Evolutionary conservation across 768 basidiomycete species (phyloP).

Genomic region (Amanita thiersii): DNA sequence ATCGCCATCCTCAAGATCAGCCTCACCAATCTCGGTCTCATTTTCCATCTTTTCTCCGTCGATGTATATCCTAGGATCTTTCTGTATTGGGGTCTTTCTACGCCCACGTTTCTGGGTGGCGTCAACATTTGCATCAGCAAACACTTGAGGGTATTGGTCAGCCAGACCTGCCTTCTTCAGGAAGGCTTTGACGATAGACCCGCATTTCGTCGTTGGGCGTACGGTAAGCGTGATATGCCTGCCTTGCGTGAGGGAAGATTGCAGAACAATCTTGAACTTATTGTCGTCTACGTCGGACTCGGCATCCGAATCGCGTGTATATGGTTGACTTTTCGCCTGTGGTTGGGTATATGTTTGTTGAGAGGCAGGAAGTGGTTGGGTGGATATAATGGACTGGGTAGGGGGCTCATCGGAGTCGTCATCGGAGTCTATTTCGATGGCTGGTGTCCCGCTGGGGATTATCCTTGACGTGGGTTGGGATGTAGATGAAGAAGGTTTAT

Average conservation of each 20-base stretch:
- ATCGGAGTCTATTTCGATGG: slow-evolving; percentile 18
- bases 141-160: slow-evolving; percentile 38
- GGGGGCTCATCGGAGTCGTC: slow-evolving; percentile 15
- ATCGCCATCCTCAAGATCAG: slow-evolving; percentile 76
- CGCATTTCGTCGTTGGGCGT: slow-evolving; percentile 68
- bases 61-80: slow-evolving; percentile 45
- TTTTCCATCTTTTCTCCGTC: slow-evolving; percentile 70
- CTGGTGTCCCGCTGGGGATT: slow-evolving; percentile 11
- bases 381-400: not conserved
- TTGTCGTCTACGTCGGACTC: slow-evolving; percentile 40
- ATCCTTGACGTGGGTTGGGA: not conserved
- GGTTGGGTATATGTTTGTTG: slow-evolving; percentile 9
- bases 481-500: no score
- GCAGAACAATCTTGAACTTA: slow-evolving; percentile 59
- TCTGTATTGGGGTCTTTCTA: slow-evolving; percentile 23
- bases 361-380: not conserved
- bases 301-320: slow-evolving; percentile 22
- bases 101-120: slow-evolving; percentile 21
- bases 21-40: slow-evolving; percentile 50
- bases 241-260: slow-evolving; percentile 38
- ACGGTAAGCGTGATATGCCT: slow-evolving; percentile 61
- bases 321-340: slow-evolving; percentile 11
- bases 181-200: slow-evolving; percentile 68
- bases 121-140: slow-evolving; percentile 14
- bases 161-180: slow-evolving; percentile 59